Conservation (phyloP, 805 yeast species). For the Hanseniaspora nectarophila region DNA sequence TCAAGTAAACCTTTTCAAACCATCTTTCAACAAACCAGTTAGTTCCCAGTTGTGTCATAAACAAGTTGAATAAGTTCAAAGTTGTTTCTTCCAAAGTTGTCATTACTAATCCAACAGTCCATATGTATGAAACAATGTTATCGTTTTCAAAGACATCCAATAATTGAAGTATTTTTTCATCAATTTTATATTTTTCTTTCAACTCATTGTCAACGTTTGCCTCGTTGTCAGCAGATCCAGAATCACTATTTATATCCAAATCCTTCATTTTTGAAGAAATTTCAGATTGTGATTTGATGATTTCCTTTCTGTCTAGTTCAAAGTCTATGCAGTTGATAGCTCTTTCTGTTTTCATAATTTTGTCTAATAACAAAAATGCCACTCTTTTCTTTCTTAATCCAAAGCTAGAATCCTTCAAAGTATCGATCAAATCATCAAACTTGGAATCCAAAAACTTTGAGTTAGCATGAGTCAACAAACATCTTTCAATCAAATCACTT, state of each 20-base stretch:
- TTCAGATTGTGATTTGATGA: neutral
- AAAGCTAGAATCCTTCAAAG: neutral
- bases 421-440: neutral
- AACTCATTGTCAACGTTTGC: neutral
- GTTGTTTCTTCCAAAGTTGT: conserved; percentile 4
- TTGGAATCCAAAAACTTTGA: neutral
- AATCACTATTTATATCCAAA: neutral
- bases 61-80: neutral
- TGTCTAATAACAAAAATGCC: neutral
- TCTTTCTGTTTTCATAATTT: conserved; percentile 2
- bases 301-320: conserved; percentile 10
- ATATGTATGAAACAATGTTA: neutral
- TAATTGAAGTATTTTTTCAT: neutral
- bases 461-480: neutral
- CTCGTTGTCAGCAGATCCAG: neutral
- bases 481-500: neutral
- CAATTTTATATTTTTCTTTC: neutral
- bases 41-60: neutral
- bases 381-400: neutral
- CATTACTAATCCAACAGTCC: neutral
- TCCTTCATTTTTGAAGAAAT: neutral
- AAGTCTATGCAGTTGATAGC: conserved; percentile 1
- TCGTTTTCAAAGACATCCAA: neutral
- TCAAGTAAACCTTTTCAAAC: neutral
- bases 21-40: conserved; percentile 8